Evolutionary conservation across 2,329 filamentous ascomycete species (phyloP).

Genomic region (Emmonsiellopsis sp.): DNA sequence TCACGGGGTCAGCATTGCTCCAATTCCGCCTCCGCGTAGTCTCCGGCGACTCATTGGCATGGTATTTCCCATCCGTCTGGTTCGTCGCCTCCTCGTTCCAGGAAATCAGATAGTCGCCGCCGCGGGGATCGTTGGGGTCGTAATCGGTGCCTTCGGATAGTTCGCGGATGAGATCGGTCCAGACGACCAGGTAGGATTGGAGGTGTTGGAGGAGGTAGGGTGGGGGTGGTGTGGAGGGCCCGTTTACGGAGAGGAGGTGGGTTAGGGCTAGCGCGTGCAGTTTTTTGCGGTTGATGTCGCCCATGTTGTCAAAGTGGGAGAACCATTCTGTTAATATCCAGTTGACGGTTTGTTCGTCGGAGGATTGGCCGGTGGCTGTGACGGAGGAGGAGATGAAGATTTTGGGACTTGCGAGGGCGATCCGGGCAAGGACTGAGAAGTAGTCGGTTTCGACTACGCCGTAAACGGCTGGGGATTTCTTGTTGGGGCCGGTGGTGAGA

Average conservation of each 20-base stretch:
- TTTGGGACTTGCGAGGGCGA: slow-evolving; percentile 63
- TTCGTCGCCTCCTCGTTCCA: slow-evolving; percentile 24
- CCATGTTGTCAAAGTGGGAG: slow-evolving; percentile 39
- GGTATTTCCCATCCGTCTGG: slow-evolving; percentile 23
- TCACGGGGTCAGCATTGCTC: slow-evolving; percentile 33
- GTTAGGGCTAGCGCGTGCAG: slow-evolving; percentile 39
- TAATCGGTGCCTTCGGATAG: slow-evolving; percentile 32
- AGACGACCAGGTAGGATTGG: slow-evolving; percentile 38
- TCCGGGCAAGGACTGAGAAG: slow-evolving; percentile 69
- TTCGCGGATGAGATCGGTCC: slow-evolving; percentile 39
- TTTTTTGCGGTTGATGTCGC: slow-evolving; percentile 39
- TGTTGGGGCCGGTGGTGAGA: slow-evolving; percentile 73
- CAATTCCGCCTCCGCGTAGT: slow-evolving; percentile 31
- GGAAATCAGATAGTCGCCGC: slow-evolving; percentile 34
- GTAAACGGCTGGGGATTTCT: slow-evolving; percentile 59
- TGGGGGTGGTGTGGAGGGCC: slow-evolving; percentile 28
- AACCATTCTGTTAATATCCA: slow-evolving; percentile 43
- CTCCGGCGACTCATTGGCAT: slow-evolving; percentile 32
- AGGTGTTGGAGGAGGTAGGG: slow-evolving; percentile 33
- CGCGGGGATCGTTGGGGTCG: slow-evolving; percentile 23
- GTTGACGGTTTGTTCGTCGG: slow-evolving; percentile 26
- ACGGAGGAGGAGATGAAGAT: slow-evolving; percentile 52
- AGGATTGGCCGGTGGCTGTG: slow-evolving; percentile 22
- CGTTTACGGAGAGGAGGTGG: slow-evolving; percentile 32
- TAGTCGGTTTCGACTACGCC: slow-evolving; percentile 76